phyloP scores from a whole-genome alignment of 73 alveolate genomes.

The Effrenium voratum region DNA sequence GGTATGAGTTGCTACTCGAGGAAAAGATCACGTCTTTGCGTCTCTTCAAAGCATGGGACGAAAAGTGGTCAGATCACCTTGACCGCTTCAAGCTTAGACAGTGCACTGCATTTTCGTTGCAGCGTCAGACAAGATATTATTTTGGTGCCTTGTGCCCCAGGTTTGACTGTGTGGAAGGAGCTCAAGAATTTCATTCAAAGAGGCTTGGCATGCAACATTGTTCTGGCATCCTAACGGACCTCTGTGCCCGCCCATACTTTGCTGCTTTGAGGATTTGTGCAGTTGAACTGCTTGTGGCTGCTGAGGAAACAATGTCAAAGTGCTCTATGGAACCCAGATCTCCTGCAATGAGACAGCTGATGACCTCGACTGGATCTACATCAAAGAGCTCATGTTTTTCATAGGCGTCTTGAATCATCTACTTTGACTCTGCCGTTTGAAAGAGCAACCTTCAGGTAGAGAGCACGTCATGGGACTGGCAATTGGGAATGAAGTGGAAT shows the following conservation, averaged over 20 bases:
- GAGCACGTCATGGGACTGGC: conserved; percentile 87
- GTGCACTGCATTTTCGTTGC: background rate
- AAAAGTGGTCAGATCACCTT: background rate
- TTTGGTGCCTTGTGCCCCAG: background rate
- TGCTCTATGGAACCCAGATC: conserved; percentile 77
- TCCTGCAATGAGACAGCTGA: conserved; percentile 84
- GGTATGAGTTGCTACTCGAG: too few relatives aligned
- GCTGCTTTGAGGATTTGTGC: too few relatives aligned
- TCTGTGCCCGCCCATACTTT: too few relatives aligned
- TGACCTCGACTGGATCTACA: conserved; percentile 68
- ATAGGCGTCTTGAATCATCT: background rate
- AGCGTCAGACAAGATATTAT: background rate
- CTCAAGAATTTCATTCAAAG: conserved; percentile 21
- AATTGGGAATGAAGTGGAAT: conserved; percentile 72
- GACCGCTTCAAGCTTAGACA: conserved; percentile 13
- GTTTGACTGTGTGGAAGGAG: background rate
- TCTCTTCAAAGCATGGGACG: conserved; percentile 93
- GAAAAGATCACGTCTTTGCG: conserved; percentile 83
- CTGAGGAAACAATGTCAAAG: conserved; percentile 42
- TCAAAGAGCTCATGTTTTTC: conserved; percentile 72
- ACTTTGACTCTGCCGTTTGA: background rate
- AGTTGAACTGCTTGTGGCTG: too few relatives aligned
- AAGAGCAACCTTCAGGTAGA: conserved; percentile 39
- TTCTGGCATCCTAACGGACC: background rate
- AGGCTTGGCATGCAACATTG: background rate